Base-by-base conservation (phyloP, 176 grass and related monocot species). In the Zoysia japonica region DNA sequence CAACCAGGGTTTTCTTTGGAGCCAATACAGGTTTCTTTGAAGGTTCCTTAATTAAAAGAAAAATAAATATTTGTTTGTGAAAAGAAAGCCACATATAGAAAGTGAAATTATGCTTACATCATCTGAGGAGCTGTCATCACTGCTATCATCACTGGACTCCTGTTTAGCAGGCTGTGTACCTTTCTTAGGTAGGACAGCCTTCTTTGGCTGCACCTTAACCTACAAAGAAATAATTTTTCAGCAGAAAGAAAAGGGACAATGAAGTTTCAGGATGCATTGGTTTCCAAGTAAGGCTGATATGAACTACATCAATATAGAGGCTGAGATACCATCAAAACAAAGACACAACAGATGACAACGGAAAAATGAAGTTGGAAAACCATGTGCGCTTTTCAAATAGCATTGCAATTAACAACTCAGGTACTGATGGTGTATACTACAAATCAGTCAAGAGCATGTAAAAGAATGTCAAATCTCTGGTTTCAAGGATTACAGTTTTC, bases 121-220 rank as follows among this genome's bases (percentile, higher is more conserved):
- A 86, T 95, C 93, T 48, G 89, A 91, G 57, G 92, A 95, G 47
- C 78, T 91, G 7, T 91, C 88, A 38, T 91, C 87, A 66, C 83
- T 89, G 61, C 82, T 93, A 35, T 80, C 85, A 48, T 84, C 88
- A 41, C 78, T 89, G 41, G 92, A 74, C 55, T 89, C 82, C 68
- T 93, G 76, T 51, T 85, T 87, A 78, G 59, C 72, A 70, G 84
- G 72, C 53, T 75, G 85, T 51, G 59, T 47, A 61, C 19, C 56
- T 79, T 87, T 98, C 73, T 89, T 90, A 5, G 85, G 77, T 61
- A 70, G 76, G 43, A 28, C 54, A 56, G 47, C 59, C 81, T 94
- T 94, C 74, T 89, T 90, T 4, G 88, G 85, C 37, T 79, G 82
- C 66, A 81, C 86, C 79, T 89, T 95, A 67, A 75, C 79, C 92